Evolutionary conservation across 441 rosid genomes (phyloP).

Genomic region (Eruca vesicaria): DNA sequence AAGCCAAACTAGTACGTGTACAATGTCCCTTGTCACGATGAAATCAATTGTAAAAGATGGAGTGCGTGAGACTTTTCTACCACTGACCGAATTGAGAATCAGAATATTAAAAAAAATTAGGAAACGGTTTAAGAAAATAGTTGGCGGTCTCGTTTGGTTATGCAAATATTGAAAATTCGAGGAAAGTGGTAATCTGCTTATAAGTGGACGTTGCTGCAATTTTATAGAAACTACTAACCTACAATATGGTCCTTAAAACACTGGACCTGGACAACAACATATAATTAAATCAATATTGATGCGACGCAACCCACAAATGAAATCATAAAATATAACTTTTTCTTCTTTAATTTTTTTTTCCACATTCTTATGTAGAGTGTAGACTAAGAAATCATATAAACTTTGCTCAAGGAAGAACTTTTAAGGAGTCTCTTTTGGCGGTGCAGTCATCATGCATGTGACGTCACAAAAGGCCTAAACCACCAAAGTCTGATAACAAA

Average conservation of each 20-base stretch:
- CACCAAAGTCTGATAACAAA: background rate
- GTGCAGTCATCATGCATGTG: background rate
- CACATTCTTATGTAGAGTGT: background rate
- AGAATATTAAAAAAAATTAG: background rate
- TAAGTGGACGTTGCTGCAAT: background rate
- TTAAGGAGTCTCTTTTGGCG: background rate
- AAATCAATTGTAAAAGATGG: background rate
- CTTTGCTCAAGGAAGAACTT: background rate
- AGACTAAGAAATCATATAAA: background rate
- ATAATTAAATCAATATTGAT: background rate
- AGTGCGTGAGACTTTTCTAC: background rate
- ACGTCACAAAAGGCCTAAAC: background rate
- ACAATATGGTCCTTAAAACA: conserved; percentile 23
- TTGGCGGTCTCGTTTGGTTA: conserved; percentile 8
- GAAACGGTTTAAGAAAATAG: background rate
- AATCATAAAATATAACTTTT: too few relatives aligned
- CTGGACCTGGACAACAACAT: conserved; percentile 24
- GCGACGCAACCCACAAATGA: background rate
- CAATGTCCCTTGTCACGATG: background rate
- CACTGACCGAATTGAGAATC: background rate
- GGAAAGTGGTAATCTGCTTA: conserved; percentile 4
- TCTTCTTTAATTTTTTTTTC: too few relatives aligned
- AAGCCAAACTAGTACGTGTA: background rate
- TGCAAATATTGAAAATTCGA: conserved; percentile 14
- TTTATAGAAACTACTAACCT: background rate